Evolutionary conservation across 176 grass and related monocot genomes (phyloP), one percentile per base, ranked within the genome.

Genomic region (Oryza longistaminata): DNA sequence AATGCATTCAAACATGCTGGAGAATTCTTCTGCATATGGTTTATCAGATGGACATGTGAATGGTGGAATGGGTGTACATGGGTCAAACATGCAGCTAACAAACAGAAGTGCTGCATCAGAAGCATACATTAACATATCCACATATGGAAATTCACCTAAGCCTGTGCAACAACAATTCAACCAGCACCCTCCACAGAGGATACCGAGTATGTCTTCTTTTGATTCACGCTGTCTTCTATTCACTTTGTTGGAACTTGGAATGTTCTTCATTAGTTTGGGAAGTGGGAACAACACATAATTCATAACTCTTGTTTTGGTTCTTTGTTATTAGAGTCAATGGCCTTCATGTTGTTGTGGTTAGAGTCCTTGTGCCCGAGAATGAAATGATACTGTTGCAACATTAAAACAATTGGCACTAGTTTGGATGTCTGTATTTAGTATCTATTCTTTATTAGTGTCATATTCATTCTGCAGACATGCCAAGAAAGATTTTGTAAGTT

Each of bases 101-200:
- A 99, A 88, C 80, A 93, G 83, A 64, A 82, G 87, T 64, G 80
- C 82, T 35, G 74, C 78, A 83, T 77, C 88, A 39, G 93, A 99
- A 80, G 90, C 88, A 68, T 96, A 92, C 78, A 89, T 96, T 86
- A 93, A 73, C 70, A 71, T 87, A 37, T 73, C 88, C 64, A 22
- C 85, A 75, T 96, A 92, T 74, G 81, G 86, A 25, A 96, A 71
- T 90, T 96, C 93, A 6, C 77, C 87, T 71, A 99, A 94, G 79
- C 90, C 93, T 81, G n/a, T 92, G 62, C 92, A 94, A 34, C 96
- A 99, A 70, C 88, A 88, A 73, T 96, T 92, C 86, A 78, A 86
- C 87, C 93, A 96, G 82, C 88, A 91, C 27, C 64, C 88, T 80
- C 82, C 88, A 62, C 93, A 87, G 88, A 99, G 93, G 82, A 92